phyloP scores from a whole-genome alignment of 1,284 basidiomycete genomes.

The Schizophyllum amplum region DNA sequence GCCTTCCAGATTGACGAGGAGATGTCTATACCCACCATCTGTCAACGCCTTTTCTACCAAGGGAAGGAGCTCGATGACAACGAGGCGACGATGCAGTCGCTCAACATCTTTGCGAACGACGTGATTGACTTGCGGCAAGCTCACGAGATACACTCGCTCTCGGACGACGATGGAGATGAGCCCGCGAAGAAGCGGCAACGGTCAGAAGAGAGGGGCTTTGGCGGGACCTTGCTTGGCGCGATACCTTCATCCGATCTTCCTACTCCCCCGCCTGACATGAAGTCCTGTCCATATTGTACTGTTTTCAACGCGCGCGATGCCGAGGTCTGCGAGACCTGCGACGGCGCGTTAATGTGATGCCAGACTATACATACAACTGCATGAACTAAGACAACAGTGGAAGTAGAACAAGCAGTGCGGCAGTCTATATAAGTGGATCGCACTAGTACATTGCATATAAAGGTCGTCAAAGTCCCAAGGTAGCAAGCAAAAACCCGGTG shows the following conservation, averaged over 20 bases:
- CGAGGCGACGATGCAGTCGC: conserved; percentile 43
- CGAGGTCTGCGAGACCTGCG: conserved; percentile 34
- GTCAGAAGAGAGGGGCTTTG: conserved; percentile 64
- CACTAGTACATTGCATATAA: background rate
- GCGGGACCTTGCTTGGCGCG: conserved; percentile 59
- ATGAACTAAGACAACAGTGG: conserved; percentile 15
- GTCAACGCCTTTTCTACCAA: conserved; percentile 59
- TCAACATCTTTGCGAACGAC: conserved; percentile 61
- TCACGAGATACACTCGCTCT: conserved; percentile 48
- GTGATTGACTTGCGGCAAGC: conserved; percentile 58
- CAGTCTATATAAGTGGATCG: conserved; percentile 24
- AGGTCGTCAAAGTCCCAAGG: background rate
- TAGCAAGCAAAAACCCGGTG: background rate
- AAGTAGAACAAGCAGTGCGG: conserved; percentile 10
- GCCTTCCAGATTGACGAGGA: conserved; percentile 47
- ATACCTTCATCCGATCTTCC: conserved; percentile 17
- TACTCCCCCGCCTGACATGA: conserved; percentile 22
- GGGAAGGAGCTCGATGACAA: conserved; percentile 60
- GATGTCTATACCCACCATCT: conserved; percentile 61
- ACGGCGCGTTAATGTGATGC: conserved; percentile 23
- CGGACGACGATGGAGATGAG: conserved; percentile 37
- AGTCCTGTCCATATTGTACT: conserved; percentile 36
- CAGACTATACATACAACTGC: conserved; percentile 7
- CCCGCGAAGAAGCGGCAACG: conserved; percentile 32
- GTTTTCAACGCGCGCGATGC: conserved; percentile 29